A percentile compares a stretch with the other conserved stretches of the same genome.
Evolutionary conservation across 1,139 yeast species (phyloP).

Genomic region (Hanseniaspora uvarum): DNA sequence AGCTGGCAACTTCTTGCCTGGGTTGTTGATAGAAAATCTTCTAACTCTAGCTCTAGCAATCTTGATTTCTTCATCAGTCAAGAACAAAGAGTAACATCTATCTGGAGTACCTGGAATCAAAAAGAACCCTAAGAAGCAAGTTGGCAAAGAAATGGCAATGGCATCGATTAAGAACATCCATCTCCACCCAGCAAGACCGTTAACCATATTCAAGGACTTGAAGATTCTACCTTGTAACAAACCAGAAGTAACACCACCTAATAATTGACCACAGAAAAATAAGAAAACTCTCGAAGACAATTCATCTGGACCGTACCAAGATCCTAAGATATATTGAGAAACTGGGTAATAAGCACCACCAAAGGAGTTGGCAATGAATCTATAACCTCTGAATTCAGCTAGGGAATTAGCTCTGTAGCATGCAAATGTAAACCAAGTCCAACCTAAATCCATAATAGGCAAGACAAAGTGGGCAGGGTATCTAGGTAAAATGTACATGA

Average conservation of each 20-base stretch:
- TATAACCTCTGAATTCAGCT: conserved; percentile 43
- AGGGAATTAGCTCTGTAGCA: conserved; percentile 41
- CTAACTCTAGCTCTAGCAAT: conserved; percentile 50
- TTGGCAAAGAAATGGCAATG: conserved; percentile 44
- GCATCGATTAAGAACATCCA: conserved; percentile 74
- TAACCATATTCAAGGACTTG: conserved; percentile 40
- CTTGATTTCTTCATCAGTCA: conserved; percentile 54
- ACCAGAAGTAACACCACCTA: conserved; percentile 50
- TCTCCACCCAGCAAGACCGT: conserved; percentile 60
- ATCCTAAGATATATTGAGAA: conserved; percentile 55
- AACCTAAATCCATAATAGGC: conserved; percentile 49
- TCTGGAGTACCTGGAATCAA: conserved; percentile 60
- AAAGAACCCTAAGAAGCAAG: conserved; percentile 47
- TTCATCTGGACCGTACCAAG: conserved; percentile 59
- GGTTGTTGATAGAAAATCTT: conserved; percentile 30
- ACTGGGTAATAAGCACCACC: conserved; percentile 58
- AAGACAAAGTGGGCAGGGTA: conserved; percentile 46
- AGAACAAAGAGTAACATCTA: conserved; percentile 41
- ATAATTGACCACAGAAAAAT: conserved; percentile 42
- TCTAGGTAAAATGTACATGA: conserved; percentile 36
- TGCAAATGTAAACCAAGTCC: conserved; percentile 58
- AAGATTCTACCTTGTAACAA: conserved; percentile 47
- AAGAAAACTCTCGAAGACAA: conserved; percentile 34
- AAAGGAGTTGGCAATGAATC: conserved; percentile 54
- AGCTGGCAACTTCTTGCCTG: conserved; percentile 23